Evolutionary conservation across 169 alveolate genomes (phyloP).

Genomic region (Condylostoma magnum): DNA sequence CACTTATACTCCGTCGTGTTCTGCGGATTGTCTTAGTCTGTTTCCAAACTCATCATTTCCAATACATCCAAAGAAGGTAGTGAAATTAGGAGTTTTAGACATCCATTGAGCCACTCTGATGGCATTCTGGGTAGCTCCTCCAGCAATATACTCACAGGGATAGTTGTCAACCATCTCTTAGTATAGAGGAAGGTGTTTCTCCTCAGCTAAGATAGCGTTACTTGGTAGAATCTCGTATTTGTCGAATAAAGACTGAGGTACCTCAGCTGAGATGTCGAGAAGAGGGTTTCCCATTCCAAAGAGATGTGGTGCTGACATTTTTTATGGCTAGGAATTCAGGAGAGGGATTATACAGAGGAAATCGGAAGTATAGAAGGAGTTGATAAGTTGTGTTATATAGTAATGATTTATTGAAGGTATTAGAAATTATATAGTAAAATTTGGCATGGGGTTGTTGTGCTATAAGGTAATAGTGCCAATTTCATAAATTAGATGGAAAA

Average conservation of each 20-base stretch:
- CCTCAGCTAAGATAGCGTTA: constrained; percentile 66
- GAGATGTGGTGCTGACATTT: too few species aligned
- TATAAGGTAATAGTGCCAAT: too few species aligned
- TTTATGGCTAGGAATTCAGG: too few species aligned
- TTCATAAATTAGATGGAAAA: too few species aligned
- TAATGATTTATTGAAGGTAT: too few species aligned
- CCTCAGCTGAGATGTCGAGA: constrained; percentile 67
- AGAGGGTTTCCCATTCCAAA: constrained; percentile 84
- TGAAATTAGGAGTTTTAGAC: constrained; percentile 35
- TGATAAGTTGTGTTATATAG: too few species aligned
- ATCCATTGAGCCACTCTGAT: constrained; percentile 73
- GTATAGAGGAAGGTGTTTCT: constrained; percentile 69
- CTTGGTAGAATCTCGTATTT: constrained; percentile 59
- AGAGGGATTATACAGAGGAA: too few species aligned
- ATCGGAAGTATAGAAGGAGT: too few species aligned
- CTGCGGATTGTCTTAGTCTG: constrained; percentile 40
- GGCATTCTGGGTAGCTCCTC: constrained; percentile 84
- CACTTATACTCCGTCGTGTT: constrained; percentile 33
- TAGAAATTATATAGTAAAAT: too few species aligned
- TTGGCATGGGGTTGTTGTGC: too few species aligned
- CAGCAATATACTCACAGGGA: constrained; percentile 56
- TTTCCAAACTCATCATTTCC: constrained; percentile 59
- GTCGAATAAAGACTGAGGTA: constrained; percentile 31
- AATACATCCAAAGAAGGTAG: constrained; percentile 60
- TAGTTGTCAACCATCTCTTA: constrained; percentile 38